Conservation (phyloP, 192 early-diverging fungal genomes). For the Linnemannia elongata region DNA sequence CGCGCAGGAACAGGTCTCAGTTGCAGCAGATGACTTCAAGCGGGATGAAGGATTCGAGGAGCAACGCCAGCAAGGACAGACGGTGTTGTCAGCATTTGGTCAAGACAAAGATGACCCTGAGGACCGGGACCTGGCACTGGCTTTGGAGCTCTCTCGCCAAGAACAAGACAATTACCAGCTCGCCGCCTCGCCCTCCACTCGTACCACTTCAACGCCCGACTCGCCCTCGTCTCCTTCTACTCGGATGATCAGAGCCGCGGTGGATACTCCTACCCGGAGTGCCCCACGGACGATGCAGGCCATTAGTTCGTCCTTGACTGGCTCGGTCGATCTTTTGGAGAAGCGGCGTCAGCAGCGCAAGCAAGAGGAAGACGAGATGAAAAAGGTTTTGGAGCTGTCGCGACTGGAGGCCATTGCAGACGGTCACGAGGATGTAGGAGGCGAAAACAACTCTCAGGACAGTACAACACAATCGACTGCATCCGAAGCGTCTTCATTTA, state of each 20-base stretch:
- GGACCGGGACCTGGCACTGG: conserved; percentile 18
- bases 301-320: neutral
- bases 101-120: conserved; percentile 8
- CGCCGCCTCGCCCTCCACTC: neutral
- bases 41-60: conserved; percentile 15
- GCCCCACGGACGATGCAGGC: neutral
- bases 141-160: conserved; percentile 23
- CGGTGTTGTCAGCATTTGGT: neutral
- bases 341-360: conserved; percentile 29
- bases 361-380: conserved; percentile 56
- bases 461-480: neutral
- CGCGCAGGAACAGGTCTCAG: conserved; percentile 14
- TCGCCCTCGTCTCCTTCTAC: neutral
- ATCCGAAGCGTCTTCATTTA: neutral
- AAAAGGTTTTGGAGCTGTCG: conserved; percentile 45
- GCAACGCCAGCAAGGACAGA: neutral
- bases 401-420: conserved; percentile 36
- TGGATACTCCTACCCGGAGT: too few relatives aligned
- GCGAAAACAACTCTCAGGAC: neutral
- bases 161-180: neutral
- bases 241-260: neutral
- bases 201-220: neutral
- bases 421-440: conserved; percentile 12
- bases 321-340: conserved; percentile 28
- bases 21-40: neutral